These are phyloP conservation scores for Thoreauomyces humboldtii DNA, from an alignment of 192 early-diverging fungal genomes.

Conservation along the genomic window DNA sequence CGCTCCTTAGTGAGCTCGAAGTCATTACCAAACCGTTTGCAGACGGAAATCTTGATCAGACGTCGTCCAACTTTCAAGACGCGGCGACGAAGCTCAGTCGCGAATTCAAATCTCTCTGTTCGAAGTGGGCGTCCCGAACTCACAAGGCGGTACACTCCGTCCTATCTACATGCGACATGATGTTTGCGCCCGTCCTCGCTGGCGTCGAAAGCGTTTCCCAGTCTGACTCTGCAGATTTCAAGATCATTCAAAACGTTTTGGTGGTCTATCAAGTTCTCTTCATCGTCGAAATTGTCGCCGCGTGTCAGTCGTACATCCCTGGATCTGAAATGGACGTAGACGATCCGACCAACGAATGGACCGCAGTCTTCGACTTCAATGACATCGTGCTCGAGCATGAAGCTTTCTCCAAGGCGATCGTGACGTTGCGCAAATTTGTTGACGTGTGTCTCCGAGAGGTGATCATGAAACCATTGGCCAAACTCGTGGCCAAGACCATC, in stretches of 20 bases:
- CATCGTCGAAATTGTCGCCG: neutral
- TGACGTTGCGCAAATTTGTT: slow-evolving; percentile 11
- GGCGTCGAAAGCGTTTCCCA: too few species aligned
- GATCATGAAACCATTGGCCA: slow-evolving; percentile 24
- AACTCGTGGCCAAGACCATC: slow-evolving; percentile 10
- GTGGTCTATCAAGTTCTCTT: slow-evolving; percentile 8
- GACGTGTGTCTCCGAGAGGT: slow-evolving; percentile 25
- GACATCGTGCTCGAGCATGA: slow-evolving; percentile 15
- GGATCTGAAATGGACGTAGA: slow-evolving; percentile 3
- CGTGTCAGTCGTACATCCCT: neutral
- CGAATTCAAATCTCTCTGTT: neutral
- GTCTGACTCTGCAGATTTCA: neutral
- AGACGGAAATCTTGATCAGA: neutral
- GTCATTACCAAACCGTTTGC: neutral
- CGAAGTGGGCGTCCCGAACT: neutral
- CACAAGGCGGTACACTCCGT: neutral
- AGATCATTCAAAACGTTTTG: slow-evolving; percentile 10
- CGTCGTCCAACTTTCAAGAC: slow-evolving; percentile 5
- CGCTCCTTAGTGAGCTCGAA: neutral
- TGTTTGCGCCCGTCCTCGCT: too few species aligned
- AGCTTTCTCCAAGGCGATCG: neutral
- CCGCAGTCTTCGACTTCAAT: slow-evolving; percentile 6
- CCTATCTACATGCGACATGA: too few species aligned
- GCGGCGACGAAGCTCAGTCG: slow-evolving; percentile 2
- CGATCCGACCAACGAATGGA: slow-evolving; percentile 27